Base-by-base conservation (phyloP, 495 filamentous ascomycete genomes). In the Penicillium coprophilum region DNA sequence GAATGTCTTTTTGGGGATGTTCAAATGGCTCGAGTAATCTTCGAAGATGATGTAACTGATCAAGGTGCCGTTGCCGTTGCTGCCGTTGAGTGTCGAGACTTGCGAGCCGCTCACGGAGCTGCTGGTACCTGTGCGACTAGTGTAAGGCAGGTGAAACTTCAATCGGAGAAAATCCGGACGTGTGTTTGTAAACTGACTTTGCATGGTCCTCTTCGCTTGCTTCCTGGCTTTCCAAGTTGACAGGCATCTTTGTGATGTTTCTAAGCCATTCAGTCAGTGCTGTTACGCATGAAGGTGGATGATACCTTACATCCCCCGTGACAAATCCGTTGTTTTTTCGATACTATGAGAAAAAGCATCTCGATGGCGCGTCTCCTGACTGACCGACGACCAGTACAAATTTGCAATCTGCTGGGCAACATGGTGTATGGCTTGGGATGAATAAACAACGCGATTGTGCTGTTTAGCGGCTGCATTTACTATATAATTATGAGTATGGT, bases 401-500 rank as follows among this genome's bases (percentile, higher is more conserved):
- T 71, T 74, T 61, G 92, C 85, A 41, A 95, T 85, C 76, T 95
- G 90, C 70, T 91, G 87, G 21, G 89, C 90, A 39, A 95, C 82
- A 72, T 92, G 87, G 34, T 89, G 82, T 53, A 85, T 83, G 0
- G 88, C 84, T 61, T 92, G 88, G 0, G 86, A 82, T 12, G 85
- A 82, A 71, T 93, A 92, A 15, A 84, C 85, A 32, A 85, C 76
- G 30, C 83, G 85, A 56, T 81, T 80, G 68, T 95, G 91, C 57
- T 88, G 85, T 51, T 81, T 82, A 36, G 91, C 73, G 21, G 75
- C 72, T 41, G 81, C 74, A 67, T 92, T 92, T 10, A 91, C 83
- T 79, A 71, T 12, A 15, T 39, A 10, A 44, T 12, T 43, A 53
- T 65, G 38, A 67, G 68, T 54, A 24, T 24, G 13, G 7, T 13